Evolutionary conservation across 2,329 filamentous ascomycete species (phyloP), one percentile per base, ranked within the genome.

Genomic region (Nemania sp.): DNA sequence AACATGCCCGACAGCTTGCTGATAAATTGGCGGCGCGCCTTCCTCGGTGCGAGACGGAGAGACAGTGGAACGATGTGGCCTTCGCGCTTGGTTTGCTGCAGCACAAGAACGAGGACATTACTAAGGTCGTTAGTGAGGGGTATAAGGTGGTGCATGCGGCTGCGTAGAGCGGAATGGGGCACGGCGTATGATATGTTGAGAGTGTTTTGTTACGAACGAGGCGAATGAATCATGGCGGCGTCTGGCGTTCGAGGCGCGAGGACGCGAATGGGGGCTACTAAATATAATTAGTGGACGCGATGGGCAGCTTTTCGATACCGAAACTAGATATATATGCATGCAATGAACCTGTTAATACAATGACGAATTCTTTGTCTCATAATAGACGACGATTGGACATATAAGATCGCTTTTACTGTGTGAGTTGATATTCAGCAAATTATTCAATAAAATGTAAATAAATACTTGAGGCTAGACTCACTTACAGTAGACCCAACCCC

Each of bases 1-100:
- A 97, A 77, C 94, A 99, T 68, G 92, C 94, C 44, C 94, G 91
- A 66, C 93, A 99, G 70, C 80, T 99, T 23, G 87, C 94, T 0
- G 88, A 93, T 58, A 99, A 99, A 73, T 79, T 99, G 57, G 92
- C 94, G 1, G 91, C 92, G 5, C 83, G 94, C 61, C 80, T 99
- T 39, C 79, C 82, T 1, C 82, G 93, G 41, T 97, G 92, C 67
- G 92, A 97, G 69, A 96, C 82, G 42, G 93, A 99, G 75, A 81
- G 92, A 60, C 92, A 97, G 70, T 99, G 94, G 94, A 96, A 93
- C 68, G 94, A 99, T 73, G 92, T 97, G 37, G 90, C 93, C 0
- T 99, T 91, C 76, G 92, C 92, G 3, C 75, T 99, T 55, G 91
- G 91, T 2, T 74, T 97, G 55, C 75, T 99, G 52, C 92, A 91